phyloP scores from a whole-genome alignment of 441 rosid species.

The Capsella rubella region DNA sequence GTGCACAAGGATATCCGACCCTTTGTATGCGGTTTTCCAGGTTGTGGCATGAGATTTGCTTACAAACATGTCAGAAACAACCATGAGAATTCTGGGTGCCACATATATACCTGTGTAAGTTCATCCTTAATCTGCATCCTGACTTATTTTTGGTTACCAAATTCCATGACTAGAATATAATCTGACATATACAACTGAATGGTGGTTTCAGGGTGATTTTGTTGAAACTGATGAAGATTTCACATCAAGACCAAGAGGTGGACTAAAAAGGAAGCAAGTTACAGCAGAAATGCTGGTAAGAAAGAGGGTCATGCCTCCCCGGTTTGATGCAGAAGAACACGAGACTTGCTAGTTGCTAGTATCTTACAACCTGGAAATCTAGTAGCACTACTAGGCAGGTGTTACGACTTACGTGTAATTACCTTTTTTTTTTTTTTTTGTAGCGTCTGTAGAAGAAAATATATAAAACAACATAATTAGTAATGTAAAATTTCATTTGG shows the following conservation, averaged over 20 bases:
- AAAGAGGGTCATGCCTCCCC: conserved; percentile 62
- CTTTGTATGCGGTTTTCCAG: conserved; percentile 65
- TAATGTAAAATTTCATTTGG: background rate
- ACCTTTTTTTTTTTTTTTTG: background rate
- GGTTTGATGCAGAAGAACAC: conserved; percentile 31
- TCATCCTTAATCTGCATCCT: background rate
- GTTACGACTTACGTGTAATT: background rate
- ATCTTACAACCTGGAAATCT: background rate
- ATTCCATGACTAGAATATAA: background rate
- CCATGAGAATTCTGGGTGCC: conserved; percentile 74
- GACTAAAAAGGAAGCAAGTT: conserved; percentile 73
- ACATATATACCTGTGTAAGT: conserved; percentile 69
- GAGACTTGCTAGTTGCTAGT: conserved; percentile 23
- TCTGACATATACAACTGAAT: background rate
- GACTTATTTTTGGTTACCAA: background rate
- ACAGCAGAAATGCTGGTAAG: conserved; percentile 62
- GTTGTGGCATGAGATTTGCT: conserved; percentile 76
- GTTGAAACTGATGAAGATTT: conserved; percentile 68
- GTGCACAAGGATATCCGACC: conserved; percentile 66
- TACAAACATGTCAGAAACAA: conserved; percentile 85
- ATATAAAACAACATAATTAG: background rate
- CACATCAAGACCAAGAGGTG: conserved; percentile 82
- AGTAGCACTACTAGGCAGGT: background rate
- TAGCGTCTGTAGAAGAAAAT: background rate
- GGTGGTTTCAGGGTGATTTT: conserved; percentile 77